Percentiles rank a stretch among this genome's conserved stretches.
Conservation (phyloP, 2,329 filamentous ascomycete genomes). For the Fusarium tjaetaba region DNA sequence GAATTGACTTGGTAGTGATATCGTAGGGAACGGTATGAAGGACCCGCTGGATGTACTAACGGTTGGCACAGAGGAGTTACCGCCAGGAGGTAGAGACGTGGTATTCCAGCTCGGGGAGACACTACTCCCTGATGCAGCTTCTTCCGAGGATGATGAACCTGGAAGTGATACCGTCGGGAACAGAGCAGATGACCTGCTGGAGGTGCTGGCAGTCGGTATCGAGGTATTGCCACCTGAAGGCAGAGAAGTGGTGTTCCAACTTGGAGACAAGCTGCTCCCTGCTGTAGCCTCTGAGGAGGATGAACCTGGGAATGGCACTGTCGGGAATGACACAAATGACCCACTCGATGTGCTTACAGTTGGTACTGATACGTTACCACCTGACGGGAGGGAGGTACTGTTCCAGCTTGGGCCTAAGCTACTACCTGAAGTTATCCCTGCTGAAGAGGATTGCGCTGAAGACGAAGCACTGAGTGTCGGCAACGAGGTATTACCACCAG, state of each 20-base stretch:
- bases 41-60: neutral
- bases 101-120: neutral
- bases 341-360: neutral
- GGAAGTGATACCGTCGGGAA: neutral
- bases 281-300: neutral
- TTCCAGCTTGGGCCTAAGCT: neutral
- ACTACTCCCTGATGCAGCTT: neutral
- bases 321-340: neutral
- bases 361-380: neutral
- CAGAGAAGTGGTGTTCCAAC: too few species aligned
- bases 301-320: rapidly evolving
- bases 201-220: neutral
- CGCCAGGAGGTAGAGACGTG: neutral
- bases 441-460: neutral
- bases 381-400: neutral
- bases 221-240: too few species aligned
- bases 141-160: neutral
- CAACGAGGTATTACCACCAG: neutral
- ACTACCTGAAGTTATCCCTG: neutral
- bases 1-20: neutral
- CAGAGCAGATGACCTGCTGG: neutral
- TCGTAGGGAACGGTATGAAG: neutral
- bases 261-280: neutral
- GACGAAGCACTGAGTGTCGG: neutral
- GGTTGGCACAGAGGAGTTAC: neutral